Evolutionary conservation across 2,329 filamentous ascomycete species (phyloP), one percentile per base, ranked within the genome.

Genomic region (Fusarium transvaalense): DNA sequence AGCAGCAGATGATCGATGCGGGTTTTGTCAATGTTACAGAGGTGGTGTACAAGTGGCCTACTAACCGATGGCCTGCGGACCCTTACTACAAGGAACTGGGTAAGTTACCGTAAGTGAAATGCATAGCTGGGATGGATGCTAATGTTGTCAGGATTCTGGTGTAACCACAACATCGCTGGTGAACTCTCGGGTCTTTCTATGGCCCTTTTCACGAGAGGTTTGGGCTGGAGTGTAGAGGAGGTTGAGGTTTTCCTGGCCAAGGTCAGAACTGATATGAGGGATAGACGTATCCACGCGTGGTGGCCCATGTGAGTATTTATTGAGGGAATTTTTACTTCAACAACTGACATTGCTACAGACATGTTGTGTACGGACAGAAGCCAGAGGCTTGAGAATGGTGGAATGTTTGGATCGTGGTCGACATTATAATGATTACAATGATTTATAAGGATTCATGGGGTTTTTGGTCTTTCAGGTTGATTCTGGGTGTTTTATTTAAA

Each of bases 21-120:
- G 87, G 87, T 1, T 89, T 89, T 64, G 76, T 80, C 43, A 81
- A 87, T 55, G 82, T 89, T 0, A 76, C 76, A 0, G 82, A 86
- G 70, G 76, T 80, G 3, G 70, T 83, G 8, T 84, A 79, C 69
- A 84, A 82, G 72, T 82, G 85, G 77, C 85, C 86, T 1, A 79
- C 79, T 34, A 85, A 83, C 67, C 73, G 78, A 13, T 88, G 86
- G 85, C 82, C 85, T 0, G 82, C 81, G 43, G 82, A 86, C 39
- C 78, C 79, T 8, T 81, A 82, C 27, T 79, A 84, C 50, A 88
- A 87, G 71, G 81, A 86, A 50, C 71, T 86, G 2, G 86, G 85
- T 78, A 67, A 23, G 70, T 12, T 10, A 10, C 5, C n/a, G n/a
- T 3, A 2, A 0, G 12, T 3, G 0, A 5, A 6, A 35, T 3